Evolutionary conservation across 768 basidiomycete genomes (phyloP).

Genomic region (Tricholoma matsutake): DNA sequence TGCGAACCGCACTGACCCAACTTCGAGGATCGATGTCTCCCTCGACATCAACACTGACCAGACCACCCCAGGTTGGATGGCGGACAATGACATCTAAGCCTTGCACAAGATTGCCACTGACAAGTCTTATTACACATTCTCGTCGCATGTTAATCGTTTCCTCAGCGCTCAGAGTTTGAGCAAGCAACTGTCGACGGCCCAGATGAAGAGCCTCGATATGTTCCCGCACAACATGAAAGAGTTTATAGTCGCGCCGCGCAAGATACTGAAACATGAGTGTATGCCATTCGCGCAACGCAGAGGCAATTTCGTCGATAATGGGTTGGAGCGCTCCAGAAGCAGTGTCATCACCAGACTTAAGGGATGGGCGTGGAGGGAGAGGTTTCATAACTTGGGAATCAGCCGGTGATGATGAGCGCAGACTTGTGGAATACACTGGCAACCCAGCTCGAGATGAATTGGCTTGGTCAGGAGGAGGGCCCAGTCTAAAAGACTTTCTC

Average conservation of each 20-base stretch:
- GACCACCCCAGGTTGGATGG: slow-evolving; percentile 85
- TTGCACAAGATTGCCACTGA: slow-evolving; percentile 88
- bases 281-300: slow-evolving; percentile 95
- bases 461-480: slow-evolving; percentile 72
- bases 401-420: slow-evolving; percentile 69
- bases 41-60: slow-evolving; percentile 89
- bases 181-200: slow-evolving; percentile 86
- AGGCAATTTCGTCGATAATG: slow-evolving; percentile 96
- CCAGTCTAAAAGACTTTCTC: slow-evolving; percentile 67
- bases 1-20: slow-evolving; percentile 86
- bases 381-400: slow-evolving; percentile 68
- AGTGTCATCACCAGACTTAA: slow-evolving; percentile 94
- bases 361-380: slow-evolving; percentile 85
- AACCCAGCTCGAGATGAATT: slow-evolving; percentile 69
- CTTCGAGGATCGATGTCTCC: slow-evolving; percentile 76
- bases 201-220: slow-evolving; percentile 91
- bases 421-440: slow-evolving; percentile 69
- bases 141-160: slow-evolving; percentile 79
- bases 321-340: slow-evolving; percentile 79
- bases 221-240: slow-evolving; percentile 82
- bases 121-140: slow-evolving; percentile 85
- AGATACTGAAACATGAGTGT: slow-evolving; percentile 89
- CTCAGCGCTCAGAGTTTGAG: slow-evolving; percentile 82
- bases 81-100: slow-evolving; percentile 95
- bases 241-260: slow-evolving; percentile 81